Percentiles rank a stretch among this genome's conserved stretches.
phyloP scores from a whole-genome alignment of 1,139 yeast genomes.

The Yamadazyma blattariae region DNA sequence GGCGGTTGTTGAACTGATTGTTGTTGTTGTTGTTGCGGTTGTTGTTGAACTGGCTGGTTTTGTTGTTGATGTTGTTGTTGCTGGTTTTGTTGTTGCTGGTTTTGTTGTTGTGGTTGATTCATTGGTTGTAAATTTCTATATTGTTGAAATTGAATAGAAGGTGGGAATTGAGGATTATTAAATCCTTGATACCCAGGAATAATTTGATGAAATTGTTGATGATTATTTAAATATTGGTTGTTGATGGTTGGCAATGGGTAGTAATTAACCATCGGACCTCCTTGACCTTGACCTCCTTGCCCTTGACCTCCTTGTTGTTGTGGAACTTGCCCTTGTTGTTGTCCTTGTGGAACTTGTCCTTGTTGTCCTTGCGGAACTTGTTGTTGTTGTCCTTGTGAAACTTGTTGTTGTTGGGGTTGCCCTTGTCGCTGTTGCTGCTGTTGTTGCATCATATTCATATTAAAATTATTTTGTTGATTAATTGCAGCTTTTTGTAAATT shows the following conservation, averaged over 20 bases:
- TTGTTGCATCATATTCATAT: too few relatives aligned
- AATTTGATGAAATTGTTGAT: not conserved
- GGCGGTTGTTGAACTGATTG: conserved; percentile 10
- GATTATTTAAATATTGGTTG: conserved; percentile 8
- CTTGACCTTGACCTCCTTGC: too few relatives aligned
- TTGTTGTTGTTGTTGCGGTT: conserved; percentile 7
- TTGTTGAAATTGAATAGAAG: too few relatives aligned
- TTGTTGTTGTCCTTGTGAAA: conserved; percentile 2
- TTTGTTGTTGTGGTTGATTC: conserved; percentile 6
- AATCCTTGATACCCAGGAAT: not conserved
- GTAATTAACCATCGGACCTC: too few relatives aligned
- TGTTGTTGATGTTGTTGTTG: conserved; percentile 11
- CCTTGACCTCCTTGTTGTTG: too few relatives aligned
- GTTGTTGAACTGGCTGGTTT: conserved; percentile 11
- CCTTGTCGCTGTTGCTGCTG: conserved; percentile 17
- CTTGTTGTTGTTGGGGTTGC: not conserved
- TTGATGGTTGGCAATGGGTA: too few relatives aligned
- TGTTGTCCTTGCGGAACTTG: conserved; percentile 7
- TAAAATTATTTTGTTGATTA: too few relatives aligned
- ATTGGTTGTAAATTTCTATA: not conserved
- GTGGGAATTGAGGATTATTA: not conserved
- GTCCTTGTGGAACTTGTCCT: too few relatives aligned
- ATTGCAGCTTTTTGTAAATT: conserved; percentile 21
- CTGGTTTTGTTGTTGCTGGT: conserved; percentile 7
- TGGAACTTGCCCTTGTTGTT: conserved; percentile 9